These are phyloP conservation scores for Oenanthe javanica DNA, from an alignment of 140 eudicot genomes.

Conservation along the genomic window DNA sequence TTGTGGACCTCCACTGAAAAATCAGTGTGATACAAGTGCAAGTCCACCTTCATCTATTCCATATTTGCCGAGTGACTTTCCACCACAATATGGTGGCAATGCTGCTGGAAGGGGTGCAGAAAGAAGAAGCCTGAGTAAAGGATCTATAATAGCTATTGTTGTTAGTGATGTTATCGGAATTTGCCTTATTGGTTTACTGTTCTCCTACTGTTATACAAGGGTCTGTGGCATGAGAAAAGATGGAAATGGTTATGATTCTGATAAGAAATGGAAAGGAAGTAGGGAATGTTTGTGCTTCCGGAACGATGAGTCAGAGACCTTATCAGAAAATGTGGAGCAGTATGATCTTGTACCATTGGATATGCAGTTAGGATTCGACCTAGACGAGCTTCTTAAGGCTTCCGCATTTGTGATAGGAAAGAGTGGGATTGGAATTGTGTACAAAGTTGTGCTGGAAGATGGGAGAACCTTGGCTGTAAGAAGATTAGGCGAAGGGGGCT, in stretches of 20 bases:
- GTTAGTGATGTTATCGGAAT: slow-evolving; percentile 77
- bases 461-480: slow-evolving; percentile 87
- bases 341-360: slow-evolving; percentile 75
- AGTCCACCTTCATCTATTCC: slow-evolving; percentile 72
- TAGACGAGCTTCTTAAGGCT: slow-evolving; percentile 87
- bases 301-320: slow-evolving; percentile 78
- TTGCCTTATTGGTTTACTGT: slow-evolving; percentile 58
- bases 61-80: slow-evolving; percentile 42
- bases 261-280: slow-evolving; percentile 34
- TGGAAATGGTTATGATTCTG: slow-evolving; percentile 34
- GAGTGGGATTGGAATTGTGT: slow-evolving; percentile 94
- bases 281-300: slow-evolving; percentile 72
- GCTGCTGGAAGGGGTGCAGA: slow-evolving; percentile 19
- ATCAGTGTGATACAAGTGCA: slow-evolving; percentile 36
- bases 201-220: slow-evolving; percentile 75
- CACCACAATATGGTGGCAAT: slow-evolving; percentile 25
- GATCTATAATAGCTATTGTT: slow-evolving; percentile 51
- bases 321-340: slow-evolving; percentile 78
- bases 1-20: slow-evolving; percentile 91
- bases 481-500: slow-evolving; percentile 93
- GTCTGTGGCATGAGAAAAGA: slow-evolving; percentile 46
- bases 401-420: slow-evolving; percentile 97
- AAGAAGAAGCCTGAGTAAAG: slow-evolving; percentile 56
- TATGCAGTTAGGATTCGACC: slow-evolving; percentile 62
- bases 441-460: slow-evolving; percentile 94